Conservation (phyloP, 2,329 filamentous ascomycete species). For the Fusarium cicatricum region DNA sequence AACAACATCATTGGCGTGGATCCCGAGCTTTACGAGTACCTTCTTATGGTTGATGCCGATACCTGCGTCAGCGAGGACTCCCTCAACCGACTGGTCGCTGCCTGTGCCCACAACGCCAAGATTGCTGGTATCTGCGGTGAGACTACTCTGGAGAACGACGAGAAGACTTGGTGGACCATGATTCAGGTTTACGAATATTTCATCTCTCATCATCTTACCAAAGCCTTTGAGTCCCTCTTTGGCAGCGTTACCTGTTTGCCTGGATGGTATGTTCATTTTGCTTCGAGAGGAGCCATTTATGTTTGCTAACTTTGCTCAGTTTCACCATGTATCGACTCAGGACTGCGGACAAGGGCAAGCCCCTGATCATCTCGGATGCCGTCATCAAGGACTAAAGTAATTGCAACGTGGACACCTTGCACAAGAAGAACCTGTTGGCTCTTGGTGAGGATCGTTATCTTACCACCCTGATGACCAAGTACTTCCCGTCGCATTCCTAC, state of each 20-base stretch:
- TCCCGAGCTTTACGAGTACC: slow-evolving; percentile 95
- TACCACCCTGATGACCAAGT: slow-evolving; percentile 97
- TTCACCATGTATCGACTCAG: slow-evolving; percentile 99
- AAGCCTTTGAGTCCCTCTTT: slow-evolving; percentile 97
- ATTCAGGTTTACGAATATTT: slow-evolving; percentile 99
- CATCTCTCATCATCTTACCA: slow-evolving; percentile 95
- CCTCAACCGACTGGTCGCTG: slow-evolving; percentile 89
- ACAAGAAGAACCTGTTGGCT: slow-evolving; percentile 94
- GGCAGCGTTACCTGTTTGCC: slow-evolving; percentile 98
- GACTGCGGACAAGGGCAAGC: slow-evolving; percentile 92
- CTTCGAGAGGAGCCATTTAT: not conserved
- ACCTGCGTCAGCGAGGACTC: slow-evolving; percentile 93
- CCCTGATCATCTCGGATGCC: slow-evolving; percentile 89
- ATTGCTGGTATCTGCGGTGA: slow-evolving; percentile 98
- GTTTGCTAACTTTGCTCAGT: slow-evolving; percentile 61
- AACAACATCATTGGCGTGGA: slow-evolving; percentile 99
- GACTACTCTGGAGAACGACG: slow-evolving; percentile 94
- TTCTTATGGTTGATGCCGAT: slow-evolving; percentile 98
- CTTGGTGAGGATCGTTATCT: slow-evolving; percentile 97
- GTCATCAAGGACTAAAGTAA: slow-evolving; percentile 90
- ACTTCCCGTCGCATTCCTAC: slow-evolving; percentile 95
- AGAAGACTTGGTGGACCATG: slow-evolving; percentile 98
- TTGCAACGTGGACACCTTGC: slow-evolving; percentile 89
- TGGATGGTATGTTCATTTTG: slow-evolving; percentile 79
- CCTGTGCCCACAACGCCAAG: slow-evolving; percentile 92